Percentiles rank a stretch among this genome's conserved stretches.
Evolutionary conservation across 352 stramenopile genomes (phyloP).

Genomic region (Phytopythium cucurbitacearum): DNA sequence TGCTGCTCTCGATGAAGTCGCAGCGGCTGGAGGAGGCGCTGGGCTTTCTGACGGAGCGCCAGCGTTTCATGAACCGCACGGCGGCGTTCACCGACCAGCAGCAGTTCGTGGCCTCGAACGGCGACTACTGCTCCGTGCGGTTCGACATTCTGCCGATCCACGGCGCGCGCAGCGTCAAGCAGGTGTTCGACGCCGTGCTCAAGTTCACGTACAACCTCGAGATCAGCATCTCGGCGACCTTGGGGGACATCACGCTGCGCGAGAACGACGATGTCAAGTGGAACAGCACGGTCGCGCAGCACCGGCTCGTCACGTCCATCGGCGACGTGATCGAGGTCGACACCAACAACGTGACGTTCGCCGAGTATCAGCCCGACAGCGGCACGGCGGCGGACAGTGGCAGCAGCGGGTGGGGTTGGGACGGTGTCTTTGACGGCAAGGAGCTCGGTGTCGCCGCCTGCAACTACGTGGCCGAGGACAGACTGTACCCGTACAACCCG

Average conservation of each 20-base stretch:
- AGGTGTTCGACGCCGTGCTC: slow-evolving; percentile 35
- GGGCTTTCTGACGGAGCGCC: slow-evolving; percentile 29
- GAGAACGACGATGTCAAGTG: slow-evolving; percentile 37
- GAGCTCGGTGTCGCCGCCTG: slow-evolving; percentile 25
- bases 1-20: slow-evolving; percentile 29
- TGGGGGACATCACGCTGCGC: slow-evolving; percentile 36
- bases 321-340: slow-evolving; percentile 21
- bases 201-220: slow-evolving; percentile 47
- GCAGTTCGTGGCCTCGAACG: slow-evolving; percentile 24
- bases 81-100: slow-evolving; percentile 31
- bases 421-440: slow-evolving; percentile 7
- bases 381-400: slow-evolving; percentile 2
- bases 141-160: slow-evolving; percentile 48
- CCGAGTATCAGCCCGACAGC: slow-evolving; percentile 21
- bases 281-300: slow-evolving; percentile 27
- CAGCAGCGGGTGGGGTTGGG: slow-evolving; percentile 1
- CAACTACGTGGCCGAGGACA: slow-evolving; percentile 5
- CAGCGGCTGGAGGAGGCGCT: slow-evolving; percentile 33
- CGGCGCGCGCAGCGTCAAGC: slow-evolving; percentile 17
- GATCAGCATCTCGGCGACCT: slow-evolving; percentile 33
- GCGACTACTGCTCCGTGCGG: slow-evolving; percentile 25
- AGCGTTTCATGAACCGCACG: slow-evolving; percentile 23
- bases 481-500: slow-evolving; percentile 8
- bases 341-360: slow-evolving; percentile 37
- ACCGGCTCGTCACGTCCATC: slow-evolving; percentile 30